Evolutionary conservation across 2,329 filamentous ascomycete species (phyloP).

Genomic region (Mariannaea sp.): DNA sequence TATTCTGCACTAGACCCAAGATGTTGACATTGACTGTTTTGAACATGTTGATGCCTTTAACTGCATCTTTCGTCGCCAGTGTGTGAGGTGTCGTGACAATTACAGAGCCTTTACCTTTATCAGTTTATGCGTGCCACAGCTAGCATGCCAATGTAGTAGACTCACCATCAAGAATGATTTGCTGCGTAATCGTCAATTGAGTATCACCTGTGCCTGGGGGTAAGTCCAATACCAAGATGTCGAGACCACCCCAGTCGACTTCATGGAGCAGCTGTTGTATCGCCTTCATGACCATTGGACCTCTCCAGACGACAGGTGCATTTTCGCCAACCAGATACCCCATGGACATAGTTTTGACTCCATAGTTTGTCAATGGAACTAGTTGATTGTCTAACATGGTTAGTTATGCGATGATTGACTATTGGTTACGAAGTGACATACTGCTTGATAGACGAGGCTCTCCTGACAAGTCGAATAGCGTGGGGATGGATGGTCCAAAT

Average conservation of each 20-base stretch:
- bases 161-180: conserved; percentile 82
- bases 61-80: conserved; percentile 86
- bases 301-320: conserved; percentile 90
- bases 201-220: conserved; percentile 95
- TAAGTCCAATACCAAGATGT: conserved; percentile 86
- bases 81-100: conserved; percentile 95
- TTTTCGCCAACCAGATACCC: conserved; percentile 83
- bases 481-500: conserved; percentile 94
- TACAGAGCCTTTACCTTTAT: conserved; percentile 62
- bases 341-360: conserved; percentile 98
- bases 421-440: conserved; percentile 47
- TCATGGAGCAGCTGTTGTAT: conserved; percentile 94
- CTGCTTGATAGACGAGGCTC: conserved; percentile 77
- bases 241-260: conserved; percentile 89
- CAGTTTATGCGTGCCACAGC: conserved; percentile 2
- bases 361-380: conserved; percentile 89
- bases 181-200: conserved; percentile 95
- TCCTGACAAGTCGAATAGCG: conserved; percentile 79
- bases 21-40: conserved; percentile 80
- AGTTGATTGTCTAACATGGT: conserved; percentile 70
- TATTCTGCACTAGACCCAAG: conserved; percentile 89
- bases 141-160: not conserved
- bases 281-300: conserved; percentile 97
- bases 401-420: not conserved
- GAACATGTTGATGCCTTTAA: conserved; percentile 93